Base-by-base conservation (phyloP, 2,329 filamentous ascomycete species). In the Trichoderma lentiforme region DNA sequence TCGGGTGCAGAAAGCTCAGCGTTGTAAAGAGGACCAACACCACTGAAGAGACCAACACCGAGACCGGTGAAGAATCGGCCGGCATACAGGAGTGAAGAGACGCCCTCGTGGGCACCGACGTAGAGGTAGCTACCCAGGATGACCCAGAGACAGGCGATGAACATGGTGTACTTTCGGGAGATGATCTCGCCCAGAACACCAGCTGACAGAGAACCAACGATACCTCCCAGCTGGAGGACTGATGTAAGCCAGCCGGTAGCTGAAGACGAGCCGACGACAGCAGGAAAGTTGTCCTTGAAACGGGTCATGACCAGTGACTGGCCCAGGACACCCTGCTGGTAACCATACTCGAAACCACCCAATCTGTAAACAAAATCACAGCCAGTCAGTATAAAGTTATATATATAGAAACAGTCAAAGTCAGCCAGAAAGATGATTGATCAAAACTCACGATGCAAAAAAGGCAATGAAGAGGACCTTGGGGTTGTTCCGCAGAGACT, bases 171-270 rank as follows among this genome's bases (percentile, higher is more conserved):
- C 79, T 93, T 93, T 61, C 92, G 86, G 3, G 90, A 92, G 64
- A 90, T 79, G 7, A 86, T 84, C 77, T 94, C 92, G 28, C 92
- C 92, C n/a, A 94, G 79, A 76, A 91, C 91, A 1, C 92, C 90
- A 4, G 89, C 92, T 47, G 91, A 84, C 4, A 95, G 81, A 0
- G 90, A 88, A 39, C 92, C 92, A 15, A 93, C 78, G 91, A 92
- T 94, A 51, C 92, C 92, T 64, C 92, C 92, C 2, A 94, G 86
- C 78, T 94, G 91, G 26, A 94, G 87, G 74, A 93, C 93, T 1
- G 91, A 85, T 1, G 87, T 89, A 4, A 90, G 78, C 87, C 87
- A 89, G 18, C 87, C 88, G 75, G 89, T 85, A 0, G 84, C 84
- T 28, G 81, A 81, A 18, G 84, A 82, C 0, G 84, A 86, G 8